These are phyloP conservation scores for Lachnellula arida DNA, from an alignment of 2,329 filamentous ascomycete genomes.

Conservation along the genomic window DNA sequence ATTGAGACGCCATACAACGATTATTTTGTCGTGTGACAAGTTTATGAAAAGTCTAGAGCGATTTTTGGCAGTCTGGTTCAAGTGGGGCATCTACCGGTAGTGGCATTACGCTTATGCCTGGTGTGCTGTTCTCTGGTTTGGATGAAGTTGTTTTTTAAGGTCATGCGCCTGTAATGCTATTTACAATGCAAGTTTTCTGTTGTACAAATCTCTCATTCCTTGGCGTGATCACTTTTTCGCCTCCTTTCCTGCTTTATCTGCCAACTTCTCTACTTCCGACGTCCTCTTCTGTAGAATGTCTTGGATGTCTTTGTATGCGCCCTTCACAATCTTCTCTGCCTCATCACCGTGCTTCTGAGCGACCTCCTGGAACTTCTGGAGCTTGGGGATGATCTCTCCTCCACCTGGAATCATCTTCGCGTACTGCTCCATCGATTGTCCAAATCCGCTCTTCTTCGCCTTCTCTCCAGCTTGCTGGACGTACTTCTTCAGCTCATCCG, in stretches of 20 bases:
- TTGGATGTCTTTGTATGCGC: slow-evolving; percentile 62
- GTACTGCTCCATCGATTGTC: slow-evolving; percentile 46
- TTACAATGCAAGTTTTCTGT: too few species aligned
- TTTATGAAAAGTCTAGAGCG: too few species aligned
- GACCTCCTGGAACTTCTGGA: slow-evolving; percentile 59
- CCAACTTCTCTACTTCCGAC: slow-evolving; percentile 53
- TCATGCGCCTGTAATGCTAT: too few species aligned
- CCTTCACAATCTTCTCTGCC: slow-evolving; percentile 63
- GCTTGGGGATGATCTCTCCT: slow-evolving; percentile 59
- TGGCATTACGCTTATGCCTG: too few species aligned
- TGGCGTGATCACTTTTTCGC: slow-evolving; percentile 12
- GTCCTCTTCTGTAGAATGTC: slow-evolving; percentile 59
- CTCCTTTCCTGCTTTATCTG: slow-evolving; percentile 41
- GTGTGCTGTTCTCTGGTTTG: too few species aligned
- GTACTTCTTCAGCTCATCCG: slow-evolving; percentile 55
- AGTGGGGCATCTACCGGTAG: too few species aligned
- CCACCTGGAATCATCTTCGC: slow-evolving; percentile 62
- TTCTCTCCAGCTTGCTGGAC: slow-evolving; percentile 55
- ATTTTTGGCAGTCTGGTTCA: too few species aligned
- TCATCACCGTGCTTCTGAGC: slow-evolving; percentile 65
- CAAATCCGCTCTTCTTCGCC: slow-evolving; percentile 46
- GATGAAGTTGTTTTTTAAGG: too few species aligned
- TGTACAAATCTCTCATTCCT: too few species aligned
- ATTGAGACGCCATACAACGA: too few species aligned
- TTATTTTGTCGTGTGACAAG: too few species aligned